A percentile compares a stretch with the other conserved stretches of the same genome.
Evolutionary conservation across 2,329 filamentous ascomycete species (phyloP).

Genomic region (Ophiocordyceps robertsii): DNA sequence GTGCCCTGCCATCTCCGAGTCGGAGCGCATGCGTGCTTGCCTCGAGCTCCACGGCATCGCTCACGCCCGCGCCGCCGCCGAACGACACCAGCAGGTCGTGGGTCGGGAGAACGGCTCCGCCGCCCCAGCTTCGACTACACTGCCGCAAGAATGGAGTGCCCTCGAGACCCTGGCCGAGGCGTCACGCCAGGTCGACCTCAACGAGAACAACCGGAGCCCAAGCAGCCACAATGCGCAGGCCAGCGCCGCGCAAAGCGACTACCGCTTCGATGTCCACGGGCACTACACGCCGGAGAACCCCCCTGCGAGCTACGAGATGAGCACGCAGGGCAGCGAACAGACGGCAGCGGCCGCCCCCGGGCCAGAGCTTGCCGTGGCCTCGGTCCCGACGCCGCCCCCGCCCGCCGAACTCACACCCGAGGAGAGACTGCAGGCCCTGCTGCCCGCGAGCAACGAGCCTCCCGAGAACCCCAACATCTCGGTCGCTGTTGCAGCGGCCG

Average conservation of each 20-base stretch:
- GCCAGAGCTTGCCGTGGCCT: conserved; percentile 3
- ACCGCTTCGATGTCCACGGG: conserved; percentile 41
- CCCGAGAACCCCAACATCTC: conserved; percentile 36
- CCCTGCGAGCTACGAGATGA: conserved; percentile 32
- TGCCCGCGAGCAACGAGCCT: conserved; percentile 21
- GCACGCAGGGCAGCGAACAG: conserved; percentile 9
- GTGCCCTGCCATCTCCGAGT: conserved; percentile 65
- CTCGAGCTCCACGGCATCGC: conserved; percentile 59
- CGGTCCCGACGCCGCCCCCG: conserved; percentile 11
- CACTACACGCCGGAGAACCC: conserved; percentile 46
- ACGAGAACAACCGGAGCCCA: conserved; percentile 43
- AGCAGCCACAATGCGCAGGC: conserved; percentile 19
- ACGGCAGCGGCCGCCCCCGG: conserved; percentile 8
- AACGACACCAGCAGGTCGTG: conserved; percentile 14
- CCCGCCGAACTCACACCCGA: conserved; percentile 28
- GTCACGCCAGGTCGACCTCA: conserved; percentile 63
- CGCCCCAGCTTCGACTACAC: conserved; percentile 13
- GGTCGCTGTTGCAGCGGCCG: conserved; percentile 42
- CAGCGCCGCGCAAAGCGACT: conserved; percentile 10
- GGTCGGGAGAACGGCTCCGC: conserved; percentile 15
- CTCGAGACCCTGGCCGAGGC: conserved; percentile 81
- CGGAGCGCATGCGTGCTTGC: conserved; percentile 63
- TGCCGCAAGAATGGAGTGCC: conserved; percentile 58
- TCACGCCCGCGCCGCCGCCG: conserved; percentile 25
- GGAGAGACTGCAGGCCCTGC: conserved; percentile 35